phyloP scores from a whole-genome alignment of 805 yeast genomes.

The Yarrowia porcina region DNA sequence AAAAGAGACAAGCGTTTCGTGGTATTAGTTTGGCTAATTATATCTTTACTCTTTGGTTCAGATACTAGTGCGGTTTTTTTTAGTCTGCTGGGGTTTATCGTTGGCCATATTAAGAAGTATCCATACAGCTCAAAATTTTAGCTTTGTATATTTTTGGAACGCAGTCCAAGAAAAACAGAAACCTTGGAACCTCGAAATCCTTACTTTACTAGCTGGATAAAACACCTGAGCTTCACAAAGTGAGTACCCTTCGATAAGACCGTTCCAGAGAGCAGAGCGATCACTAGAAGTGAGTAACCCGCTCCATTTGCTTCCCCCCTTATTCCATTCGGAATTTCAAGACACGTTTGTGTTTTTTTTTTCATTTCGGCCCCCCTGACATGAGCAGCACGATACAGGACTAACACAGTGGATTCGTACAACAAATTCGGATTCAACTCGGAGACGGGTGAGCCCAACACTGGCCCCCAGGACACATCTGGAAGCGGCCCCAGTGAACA shows the following conservation, averaged over 20 bases:
- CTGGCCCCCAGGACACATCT: conserved; percentile 9
- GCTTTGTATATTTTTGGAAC: conserved; percentile 16
- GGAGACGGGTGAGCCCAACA: conserved; percentile 21
- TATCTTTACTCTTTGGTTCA: neutral
- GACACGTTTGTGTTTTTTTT: neutral
- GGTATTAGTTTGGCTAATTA: neutral
- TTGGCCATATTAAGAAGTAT: neutral
- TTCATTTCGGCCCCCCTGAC: neutral
- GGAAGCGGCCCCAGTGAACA: neutral
- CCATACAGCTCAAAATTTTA: conserved; percentile 1
- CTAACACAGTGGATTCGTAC: conserved; percentile 25
- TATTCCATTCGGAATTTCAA: no score
- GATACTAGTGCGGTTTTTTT: neutral
- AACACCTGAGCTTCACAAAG: conserved; percentile 19
- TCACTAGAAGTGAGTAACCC: neutral
- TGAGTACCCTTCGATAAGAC: neutral
- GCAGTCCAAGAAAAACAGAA: conserved; percentile 20
- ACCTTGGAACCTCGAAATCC: neutral
- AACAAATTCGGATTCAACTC: conserved; percentile 23
- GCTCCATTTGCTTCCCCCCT: no score
- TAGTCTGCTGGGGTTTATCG: neutral
- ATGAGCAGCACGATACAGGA: neutral
- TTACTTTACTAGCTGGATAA: conserved; percentile 8
- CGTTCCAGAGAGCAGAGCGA: neutral
- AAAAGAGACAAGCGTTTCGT: neutral